A percentile compares a stretch with the other conserved stretches of the same genome.
Conservation (phyloP, 352 stramenopile species). For the Lagenidium sp. region DNA sequence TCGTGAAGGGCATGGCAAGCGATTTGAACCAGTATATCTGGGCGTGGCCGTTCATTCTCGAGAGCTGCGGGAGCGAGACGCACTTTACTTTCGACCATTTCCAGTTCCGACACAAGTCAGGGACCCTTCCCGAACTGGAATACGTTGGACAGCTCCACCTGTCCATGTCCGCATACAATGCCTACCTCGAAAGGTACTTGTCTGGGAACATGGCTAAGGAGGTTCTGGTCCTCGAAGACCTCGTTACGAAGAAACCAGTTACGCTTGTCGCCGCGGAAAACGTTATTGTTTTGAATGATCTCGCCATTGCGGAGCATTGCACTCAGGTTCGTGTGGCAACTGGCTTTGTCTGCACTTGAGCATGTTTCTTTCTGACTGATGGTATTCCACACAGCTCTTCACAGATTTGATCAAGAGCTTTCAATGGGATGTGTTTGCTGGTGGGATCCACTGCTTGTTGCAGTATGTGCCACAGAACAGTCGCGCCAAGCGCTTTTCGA, state of each 20-base stretch:
- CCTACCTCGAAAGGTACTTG: constrained; percentile 71
- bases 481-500: constrained; percentile 52
- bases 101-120: constrained; percentile 41
- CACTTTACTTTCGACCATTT: constrained; percentile 76
- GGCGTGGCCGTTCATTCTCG: constrained; percentile 72
- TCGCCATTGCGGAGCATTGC: constrained; percentile 63
- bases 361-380: background rate
- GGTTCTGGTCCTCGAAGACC: constrained; percentile 54
- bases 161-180: constrained; percentile 67
- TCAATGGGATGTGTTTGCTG: constrained; percentile 78
- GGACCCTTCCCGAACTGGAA: constrained; percentile 46
- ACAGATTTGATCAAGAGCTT: constrained; percentile 78
- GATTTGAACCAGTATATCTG: constrained; percentile 78
- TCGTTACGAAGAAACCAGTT: constrained; percentile 57
- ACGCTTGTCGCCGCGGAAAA: constrained; percentile 60
- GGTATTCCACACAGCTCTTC: constrained; percentile 29
- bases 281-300: constrained; percentile 64
- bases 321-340: constrained; percentile 24
- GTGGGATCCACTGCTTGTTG: constrained; percentile 72
- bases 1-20: constrained; percentile 74
- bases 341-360: background rate
- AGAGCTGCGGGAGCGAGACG: constrained; percentile 60
- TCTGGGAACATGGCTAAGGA: constrained; percentile 43
- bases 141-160: constrained; percentile 60
- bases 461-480: constrained; percentile 67